phyloP scores from a whole-genome alignment of 1,139 yeast species.

The Kodamaea derodonti region DNA sequence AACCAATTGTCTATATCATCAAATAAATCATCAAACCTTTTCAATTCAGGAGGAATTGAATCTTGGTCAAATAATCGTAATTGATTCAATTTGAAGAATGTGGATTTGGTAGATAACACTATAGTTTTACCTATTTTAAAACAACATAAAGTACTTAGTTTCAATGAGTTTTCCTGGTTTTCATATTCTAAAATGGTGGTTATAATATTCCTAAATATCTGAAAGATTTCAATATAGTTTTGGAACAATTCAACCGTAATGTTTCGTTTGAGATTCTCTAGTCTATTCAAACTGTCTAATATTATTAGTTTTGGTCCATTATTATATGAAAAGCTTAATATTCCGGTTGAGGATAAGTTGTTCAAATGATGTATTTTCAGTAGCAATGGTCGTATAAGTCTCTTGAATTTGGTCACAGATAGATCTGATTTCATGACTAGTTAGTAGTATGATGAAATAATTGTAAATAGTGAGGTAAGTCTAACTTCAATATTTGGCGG shows the following conservation, averaged over 20 bases:
- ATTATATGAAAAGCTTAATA: not conserved
- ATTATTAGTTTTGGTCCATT: not conserved
- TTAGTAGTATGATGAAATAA: too few species aligned
- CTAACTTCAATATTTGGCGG: too few species aligned
- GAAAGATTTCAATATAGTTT: conserved; percentile 30
- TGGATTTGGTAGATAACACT: conserved; percentile 31
- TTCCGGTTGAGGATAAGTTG: conserved; percentile 12
- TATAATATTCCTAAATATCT: conserved; percentile 24
- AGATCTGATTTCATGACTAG: too few species aligned
- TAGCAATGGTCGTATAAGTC: conserved; percentile 35
- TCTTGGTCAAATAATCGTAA: conserved; percentile 30
- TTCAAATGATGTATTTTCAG: conserved; percentile 35
- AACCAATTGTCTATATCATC: conserved; percentile 42
- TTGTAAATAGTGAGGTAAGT: too few species aligned
- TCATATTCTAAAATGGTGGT: conserved; percentile 10
- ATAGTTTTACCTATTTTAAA: conserved; percentile 31
- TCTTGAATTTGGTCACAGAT: conserved; percentile 25
- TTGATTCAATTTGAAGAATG: conserved; percentile 32
- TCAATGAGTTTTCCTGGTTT: conserved; percentile 1
- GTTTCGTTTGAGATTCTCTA: conserved; percentile 23
- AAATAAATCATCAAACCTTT: conserved; percentile 18
- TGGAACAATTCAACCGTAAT: conserved; percentile 24
- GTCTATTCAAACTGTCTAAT: conserved; percentile 14
- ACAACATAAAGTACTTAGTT: conserved; percentile 28
- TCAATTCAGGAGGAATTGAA: conserved; percentile 22